Evolutionary conservation across 805 yeast genomes (phyloP), one percentile per base, ranked within the genome.

Genomic region (Yamadazyma tumulicola): DNA sequence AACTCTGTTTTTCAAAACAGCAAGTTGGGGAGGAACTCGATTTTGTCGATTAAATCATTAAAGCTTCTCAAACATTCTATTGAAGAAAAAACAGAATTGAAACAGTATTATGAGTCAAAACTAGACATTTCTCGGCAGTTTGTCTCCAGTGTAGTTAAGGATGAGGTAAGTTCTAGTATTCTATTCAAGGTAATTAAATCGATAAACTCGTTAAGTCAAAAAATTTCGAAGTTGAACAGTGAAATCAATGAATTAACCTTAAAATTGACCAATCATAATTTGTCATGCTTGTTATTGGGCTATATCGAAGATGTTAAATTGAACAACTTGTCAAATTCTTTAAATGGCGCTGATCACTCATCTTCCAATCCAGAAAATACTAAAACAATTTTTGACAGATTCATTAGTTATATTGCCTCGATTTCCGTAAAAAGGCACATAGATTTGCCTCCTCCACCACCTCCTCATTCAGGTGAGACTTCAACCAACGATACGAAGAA

Each of bases 351-450:
- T 5, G 5, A 16, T 17, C 16, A 23, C 29, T 8, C 28, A 17
- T 20, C 19, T n/a, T n/a, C 29, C 4, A 32, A 19, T 14, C 13
- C 31, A 6, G 29, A 31, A 23, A 24, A 19, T 15, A 15, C 24
- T 6, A 43, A 32, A 28, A 23, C 29, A 13, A 36, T 38, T 4
- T 54, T 72, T 41, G 79, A 74, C 32, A 61, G 61, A 13, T 45
- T 75, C 17, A 64, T 73, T 18, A 55, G 75, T 1, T 70, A 72
- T 29, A 57, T 75, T 9, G 72, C 70, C 20, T 64, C 75, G 0
- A 48, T 67, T 6, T 69, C 78, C 0, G 74, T 66, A 6, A 71
- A 68, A 35, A 55, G 59, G 29, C 57, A 56, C 40, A 56, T 74
- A 3, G 43, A 53, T 4, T 48, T 75, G 24, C 77, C 77, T 41